Conservation (phyloP, 2,329 filamentous ascomycete genomes). For the Fusarium hainanense region DNA sequence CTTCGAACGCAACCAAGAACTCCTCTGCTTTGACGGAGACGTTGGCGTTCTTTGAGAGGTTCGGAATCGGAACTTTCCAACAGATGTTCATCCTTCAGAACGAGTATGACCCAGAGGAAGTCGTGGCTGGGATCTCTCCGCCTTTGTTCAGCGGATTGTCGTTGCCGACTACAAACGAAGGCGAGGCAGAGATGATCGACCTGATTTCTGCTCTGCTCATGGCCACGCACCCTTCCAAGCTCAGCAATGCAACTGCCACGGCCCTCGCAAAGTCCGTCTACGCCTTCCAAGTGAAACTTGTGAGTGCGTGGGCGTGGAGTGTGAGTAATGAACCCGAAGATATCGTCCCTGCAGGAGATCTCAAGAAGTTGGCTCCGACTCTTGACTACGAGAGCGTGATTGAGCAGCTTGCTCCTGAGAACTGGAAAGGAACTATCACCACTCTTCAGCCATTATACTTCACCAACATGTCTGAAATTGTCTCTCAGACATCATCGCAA, state of each 20-base stretch:
- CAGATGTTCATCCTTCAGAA: background rate
- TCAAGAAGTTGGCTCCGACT: conserved; percentile 10
- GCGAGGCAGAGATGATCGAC: background rate
- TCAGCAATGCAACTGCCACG: conserved; percentile 1
- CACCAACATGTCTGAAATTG: background rate
- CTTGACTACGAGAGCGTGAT: conserved; percentile 26
- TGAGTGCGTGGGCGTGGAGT: background rate
- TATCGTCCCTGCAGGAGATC: background rate
- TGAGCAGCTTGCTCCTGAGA: conserved; percentile 16
- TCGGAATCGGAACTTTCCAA: conserved; percentile 24
- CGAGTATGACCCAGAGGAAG: conserved; percentile 5
- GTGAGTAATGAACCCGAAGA: background rate
- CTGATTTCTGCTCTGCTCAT: conserved; percentile 14
- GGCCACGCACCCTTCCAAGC: conserved; percentile 16
- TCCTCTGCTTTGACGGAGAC: conserved; percentile 15
- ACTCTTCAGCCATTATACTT: background rate
- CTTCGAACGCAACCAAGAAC: background rate
- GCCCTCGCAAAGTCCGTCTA: background rate
- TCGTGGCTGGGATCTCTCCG: background rate
- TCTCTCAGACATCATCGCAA: conserved; percentile 60
- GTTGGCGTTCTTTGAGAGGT: conserved; percentile 21
- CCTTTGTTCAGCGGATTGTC: background rate
- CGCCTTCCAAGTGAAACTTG: background rate
- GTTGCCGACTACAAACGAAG: background rate
- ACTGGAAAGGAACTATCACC: background rate